Base-by-base conservation (phyloP, 1,284 basidiomycete genomes). In the Cystobasidium sp. region DNA sequence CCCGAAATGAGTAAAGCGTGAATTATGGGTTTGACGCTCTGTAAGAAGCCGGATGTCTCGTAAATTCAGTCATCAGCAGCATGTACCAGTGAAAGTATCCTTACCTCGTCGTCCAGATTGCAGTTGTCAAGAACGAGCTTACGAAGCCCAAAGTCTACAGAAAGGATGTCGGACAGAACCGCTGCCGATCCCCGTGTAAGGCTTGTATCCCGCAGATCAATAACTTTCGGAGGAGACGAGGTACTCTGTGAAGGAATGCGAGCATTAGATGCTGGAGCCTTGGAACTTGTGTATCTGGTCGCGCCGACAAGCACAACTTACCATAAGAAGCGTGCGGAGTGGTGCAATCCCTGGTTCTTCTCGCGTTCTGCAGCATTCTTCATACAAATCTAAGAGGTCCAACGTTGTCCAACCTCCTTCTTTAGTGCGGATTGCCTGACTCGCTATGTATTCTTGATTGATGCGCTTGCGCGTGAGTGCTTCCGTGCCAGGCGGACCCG, bases 1-100 rank as follows among this genome's bases (percentile, higher is more conserved):
- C 88, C 88, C 20, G 91, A 91, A 61, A 97, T 91, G 67, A 97
- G 87, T 0, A 99, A 86, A 0, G 94, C 89, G 81, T 97, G 95
- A 0, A 98, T 85, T 20, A 98, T 89, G 0, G 92, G 92, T 84
- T 97, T 97, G 70, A 98, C 82, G 56, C 87, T 88, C 90, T 93
- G 77, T 31, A 6, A 31, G n/a, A 12, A 16, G 16, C 46, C 10
- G 47, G 1, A 4, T 12, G 7, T 14, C 43, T 39, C 8, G 3
- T 44, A 16, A 46, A 8, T 64, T 16, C 18, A 44, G 16, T 39
- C 6, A 3, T 12, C 59, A 37, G 59, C 24, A 61, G 52, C 44
- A 24, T 56, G 44, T 37, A 62, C n/a, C 3, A 55, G n/a, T 64
- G 46, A 71, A 47, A 68, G 37, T 16, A 8, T 22, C 83, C 87